Evolutionary conservation across 257 asterid genomes (phyloP), one percentile per base, ranked within the genome.

Genomic region (Nicotiana sylvestris): DNA sequence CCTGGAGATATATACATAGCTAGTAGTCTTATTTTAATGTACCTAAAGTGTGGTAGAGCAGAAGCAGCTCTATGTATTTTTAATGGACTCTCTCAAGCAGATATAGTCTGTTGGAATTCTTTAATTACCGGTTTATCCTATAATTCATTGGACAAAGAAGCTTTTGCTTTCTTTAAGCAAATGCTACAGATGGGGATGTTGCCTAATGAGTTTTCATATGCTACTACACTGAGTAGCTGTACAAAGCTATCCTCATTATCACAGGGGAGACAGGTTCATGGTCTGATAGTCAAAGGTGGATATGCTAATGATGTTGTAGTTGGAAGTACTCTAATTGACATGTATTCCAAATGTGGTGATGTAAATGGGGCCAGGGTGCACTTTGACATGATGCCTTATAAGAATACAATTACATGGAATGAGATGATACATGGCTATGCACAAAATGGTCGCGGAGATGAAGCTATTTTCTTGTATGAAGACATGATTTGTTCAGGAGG

Each of bases 271-370:
- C 86, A 84, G 57, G 70, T 79, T 61, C 86, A 84, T 70, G 37
- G 68, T 30, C 78, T 84, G 67, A 43, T 32, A 67, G 60, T 72
- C 58, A 70, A 61, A 72, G n/a, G 33, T 72, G 86, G 82, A 27
- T 70, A 68, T 2, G 84, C 29, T 68, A n/a, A 70, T 18, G 86
- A 84, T 51, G 74, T 84, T 70, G 77, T 84, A 46, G 86, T 84
- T 32, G 86, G 86, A 70, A 84, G 82, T 64, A 69, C 86, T 60
- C 86, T 84, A 17, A 84, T 81, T 80, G 86, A 84, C 82, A 84
- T 84, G 86, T 84, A 84, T 61, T 80, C 82, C 78, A 84, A 84
- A 81, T 84, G 86, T 72, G 86, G 84, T 46, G 67, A 79, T 69
- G 81, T 84, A 49, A 61, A 57, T 46, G 86, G 56, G 29, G 84